Evolutionary conservation across 345 rosid species (phyloP).

Genomic region (Gynandropsis gynandra): DNA sequence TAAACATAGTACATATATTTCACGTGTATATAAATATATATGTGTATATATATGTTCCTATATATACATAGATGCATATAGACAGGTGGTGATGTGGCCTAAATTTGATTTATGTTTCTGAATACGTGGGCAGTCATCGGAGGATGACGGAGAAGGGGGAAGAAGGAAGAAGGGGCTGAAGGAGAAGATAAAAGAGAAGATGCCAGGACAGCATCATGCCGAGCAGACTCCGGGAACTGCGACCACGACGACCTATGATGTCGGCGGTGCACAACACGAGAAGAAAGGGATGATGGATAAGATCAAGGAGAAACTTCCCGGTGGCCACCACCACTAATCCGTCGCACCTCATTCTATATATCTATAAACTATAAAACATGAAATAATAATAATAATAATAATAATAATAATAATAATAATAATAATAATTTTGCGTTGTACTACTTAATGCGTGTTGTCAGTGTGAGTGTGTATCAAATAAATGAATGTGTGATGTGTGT

Average conservation of each 20-base stretch:
- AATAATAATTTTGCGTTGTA: too few species aligned
- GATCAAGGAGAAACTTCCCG: conserved; percentile 47
- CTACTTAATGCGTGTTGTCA: too few species aligned
- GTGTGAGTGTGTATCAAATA: too few species aligned
- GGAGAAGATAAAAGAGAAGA: conserved; percentile 43
- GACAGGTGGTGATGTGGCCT: too few species aligned
- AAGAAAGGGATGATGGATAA: conserved; percentile 45
- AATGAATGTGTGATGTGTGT: too few species aligned
- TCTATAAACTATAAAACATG: too few species aligned
- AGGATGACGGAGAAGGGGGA: conserved; percentile 48
- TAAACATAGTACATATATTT: neutral
- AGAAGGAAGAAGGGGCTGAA: conserved; percentile 47
- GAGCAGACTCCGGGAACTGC: conserved; percentile 15
- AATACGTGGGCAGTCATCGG: conserved; percentile 24
- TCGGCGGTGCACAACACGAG: conserved; percentile 21
- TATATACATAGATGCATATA: too few species aligned
- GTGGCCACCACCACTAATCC: conserved; percentile 1
- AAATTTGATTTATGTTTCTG: neutral
- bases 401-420: too few species aligned
- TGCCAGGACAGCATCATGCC: conserved; percentile 24
- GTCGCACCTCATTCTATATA: too few species aligned
- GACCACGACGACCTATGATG: conserved; percentile 11
- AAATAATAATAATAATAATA: too few species aligned
- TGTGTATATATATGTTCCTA: too few species aligned
- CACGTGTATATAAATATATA: too few species aligned